Base-by-base conservation (phyloP, 805 yeast genomes). In the Candida methanosorbosa region DNA sequence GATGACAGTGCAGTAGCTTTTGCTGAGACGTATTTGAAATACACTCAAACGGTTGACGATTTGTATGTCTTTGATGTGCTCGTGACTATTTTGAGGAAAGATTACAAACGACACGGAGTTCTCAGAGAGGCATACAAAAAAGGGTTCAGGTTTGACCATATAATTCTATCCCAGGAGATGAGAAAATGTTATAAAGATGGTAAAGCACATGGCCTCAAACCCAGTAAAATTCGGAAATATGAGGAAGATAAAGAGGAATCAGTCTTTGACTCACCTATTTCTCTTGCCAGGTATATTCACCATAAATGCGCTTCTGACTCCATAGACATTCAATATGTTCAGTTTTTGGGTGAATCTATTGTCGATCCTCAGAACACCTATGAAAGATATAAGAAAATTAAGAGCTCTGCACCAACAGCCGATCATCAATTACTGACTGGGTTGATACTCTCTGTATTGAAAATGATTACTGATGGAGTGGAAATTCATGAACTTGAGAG, bases 391-490 rank as follows among this genome's bases (percentile, higher is more conserved):
- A 26, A 35, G 5, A 24, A 38, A 3, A 36, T 48, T 22, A 36
- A 51, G 23, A 11, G 11, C 8, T 21, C 23, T 8, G 11, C 23
- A 21, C 11, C 23, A 8, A 21, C 23, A 8, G 23, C 8, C 8
- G 23, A 50, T 29, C 50, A 50, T 13, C 38, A 40, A 20, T 55
- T 63, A 1, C 39, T 72, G 2, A 38, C 57, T 3, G 69, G 78
- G 0, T 54, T 81, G 18, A 61, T 81, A 21, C 49, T 61, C 1
- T 76, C 81, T 0, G 65, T 79, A 5, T 48, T 58, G 42, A 46
- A 51, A 25, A 36, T 52, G 26, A 37, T 6, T 24, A 24, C 27
- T 9, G 27, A 9, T 12, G 27, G 14, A 8, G 7, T 6, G 11
- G 27, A 9, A 21, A 11, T 21, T 8, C 11, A 21, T 21, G 27